Conservation (phyloP, 176 grass and related monocot genomes). For the Areca catechu region DNA sequence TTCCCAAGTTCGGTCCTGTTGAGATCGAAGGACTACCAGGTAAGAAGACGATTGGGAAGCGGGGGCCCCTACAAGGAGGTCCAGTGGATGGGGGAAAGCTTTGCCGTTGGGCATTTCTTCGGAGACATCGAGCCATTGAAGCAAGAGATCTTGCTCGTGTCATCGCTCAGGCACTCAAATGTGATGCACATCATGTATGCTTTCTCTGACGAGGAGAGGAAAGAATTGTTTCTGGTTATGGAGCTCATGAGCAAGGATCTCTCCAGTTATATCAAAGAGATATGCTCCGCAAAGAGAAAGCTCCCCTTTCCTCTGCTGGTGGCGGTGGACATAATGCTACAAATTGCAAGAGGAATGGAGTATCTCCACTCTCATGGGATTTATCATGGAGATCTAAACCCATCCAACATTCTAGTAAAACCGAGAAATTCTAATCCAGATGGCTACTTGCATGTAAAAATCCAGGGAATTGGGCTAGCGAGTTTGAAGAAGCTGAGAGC, state of each 20-base stretch:
- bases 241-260: slow-evolving; percentile 25
- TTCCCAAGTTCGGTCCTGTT: slow-evolving; percentile 5
- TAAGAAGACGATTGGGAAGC: slow-evolving; percentile 8
- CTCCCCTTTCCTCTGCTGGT: slow-evolving; percentile 5
- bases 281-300: slow-evolving; percentile 7
- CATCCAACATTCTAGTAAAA: slow-evolving; percentile 16
- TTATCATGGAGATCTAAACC: slow-evolving; percentile 14
- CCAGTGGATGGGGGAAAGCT: slow-evolving; percentile 22
- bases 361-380: slow-evolving; percentile 17
- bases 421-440: slow-evolving; percentile 1
- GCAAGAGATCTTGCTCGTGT: slow-evolving; percentile 1
- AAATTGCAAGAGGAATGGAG: slow-evolving; percentile 26
- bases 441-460: slow-evolving; percentile 10
- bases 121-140: neutral
- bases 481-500: neutral
- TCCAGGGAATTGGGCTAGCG: neutral
- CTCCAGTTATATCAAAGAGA: slow-evolving; percentile 15
- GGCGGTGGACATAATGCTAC: slow-evolving; percentile 21
- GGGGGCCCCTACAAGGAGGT: slow-evolving; percentile 17
- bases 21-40: slow-evolving; percentile 17
- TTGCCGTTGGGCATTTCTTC: slow-evolving; percentile 2
- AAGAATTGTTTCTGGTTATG: slow-evolving; percentile 16
- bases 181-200: slow-evolving; percentile 15
- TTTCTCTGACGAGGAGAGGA: slow-evolving; percentile 16
- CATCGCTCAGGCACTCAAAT: slow-evolving; percentile 10